phyloP scores from a whole-genome alignment of 768 basidiomycete genomes.

The Leccinum disarticulatum region DNA sequence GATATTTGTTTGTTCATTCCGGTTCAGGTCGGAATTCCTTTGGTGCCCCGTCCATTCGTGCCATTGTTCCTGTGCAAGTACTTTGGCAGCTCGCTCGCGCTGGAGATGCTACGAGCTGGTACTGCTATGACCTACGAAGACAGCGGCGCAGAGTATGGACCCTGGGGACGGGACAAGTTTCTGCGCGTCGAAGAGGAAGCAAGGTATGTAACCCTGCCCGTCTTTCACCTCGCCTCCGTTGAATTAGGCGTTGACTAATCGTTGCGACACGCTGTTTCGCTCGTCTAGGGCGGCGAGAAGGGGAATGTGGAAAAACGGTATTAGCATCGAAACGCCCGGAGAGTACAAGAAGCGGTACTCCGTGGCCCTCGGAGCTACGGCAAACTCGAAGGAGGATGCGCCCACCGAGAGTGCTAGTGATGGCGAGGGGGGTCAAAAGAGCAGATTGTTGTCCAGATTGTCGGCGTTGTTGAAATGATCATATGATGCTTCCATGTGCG shows the following conservation, averaged over 20 bases:
- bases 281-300: slow-evolving; percentile 50
- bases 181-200: slow-evolving; percentile 62
- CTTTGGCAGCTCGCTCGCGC: slow-evolving; percentile 48
- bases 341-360: slow-evolving; percentile 77
- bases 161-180: slow-evolving; percentile 62
- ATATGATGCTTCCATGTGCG: not conserved
- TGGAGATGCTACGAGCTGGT: slow-evolving; percentile 80
- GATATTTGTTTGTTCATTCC: not conserved
- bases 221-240: not conserved
- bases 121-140: slow-evolving; percentile 77
- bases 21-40: slow-evolving; percentile 64
- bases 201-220: slow-evolving; percentile 41
- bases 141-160: slow-evolving; percentile 78
- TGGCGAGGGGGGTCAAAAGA: not conserved
- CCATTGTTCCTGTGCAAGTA: slow-evolving; percentile 45
- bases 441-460: slow-evolving; percentile 6
- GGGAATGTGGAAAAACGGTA: slow-evolving; percentile 75
- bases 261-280: not conserved
- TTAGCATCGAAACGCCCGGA: slow-evolving; percentile 62
- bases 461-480: slow-evolving; percentile 8
- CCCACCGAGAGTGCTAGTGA: not conserved
- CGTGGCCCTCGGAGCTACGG: slow-evolving; percentile 8
- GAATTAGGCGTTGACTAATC: not conserved
- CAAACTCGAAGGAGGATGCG: not conserved
- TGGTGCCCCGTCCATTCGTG: slow-evolving; percentile 48